Base-by-base conservation (phyloP, 495 filamentous ascomycete genomes). In the Penicillium paxilli region DNA sequence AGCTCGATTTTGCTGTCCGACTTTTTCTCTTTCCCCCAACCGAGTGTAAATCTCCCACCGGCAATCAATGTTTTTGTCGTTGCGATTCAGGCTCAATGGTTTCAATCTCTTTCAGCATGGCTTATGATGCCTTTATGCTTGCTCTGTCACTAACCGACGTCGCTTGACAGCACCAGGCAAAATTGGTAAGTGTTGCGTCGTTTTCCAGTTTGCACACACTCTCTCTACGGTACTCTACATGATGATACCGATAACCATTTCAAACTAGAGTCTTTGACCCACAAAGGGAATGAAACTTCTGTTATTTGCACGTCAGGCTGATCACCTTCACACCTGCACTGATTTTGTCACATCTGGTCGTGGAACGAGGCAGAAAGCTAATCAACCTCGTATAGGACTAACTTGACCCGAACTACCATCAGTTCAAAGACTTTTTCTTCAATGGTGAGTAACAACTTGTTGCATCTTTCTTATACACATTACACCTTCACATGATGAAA, bases 191-290 rank as follows among this genome's bases (percentile, higher is more conserved):
- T 49, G 35, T 26, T 21, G 40, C 52, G 37, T 45, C 54, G 22
- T 47, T 17, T 47, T 41, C 38, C 57, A 42, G 41, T 38, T 42
- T 33, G 26, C 40, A 32, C 26, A 44, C 52, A 56, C n/a, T 28
- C 26, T 5, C 26, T 25, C 56, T 25, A 33, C 25, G 47, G 46
- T 55, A 55, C 65, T 57, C 68, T 54, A 54, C 20, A 72, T 86
- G 85, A 88, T 88, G 86, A 87, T 79, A 85, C 77, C 77, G 80
- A 85, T 82, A 91, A 88, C 93, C 72, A 52, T 59, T 72, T 87
- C 90, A 92, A 98, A 98, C 93, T 98, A 98, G 93, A 98, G 93
- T 98, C 93, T 98, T 97, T 98, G 93, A 98, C 89, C 90, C 55
- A 45, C 28, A 80, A 69, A 65, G 79, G 79, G 88, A 87, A 84